Evolutionary conservation across 164 flowering plant genomes (phyloP).

Genomic region (Saururus chinensis): DNA sequence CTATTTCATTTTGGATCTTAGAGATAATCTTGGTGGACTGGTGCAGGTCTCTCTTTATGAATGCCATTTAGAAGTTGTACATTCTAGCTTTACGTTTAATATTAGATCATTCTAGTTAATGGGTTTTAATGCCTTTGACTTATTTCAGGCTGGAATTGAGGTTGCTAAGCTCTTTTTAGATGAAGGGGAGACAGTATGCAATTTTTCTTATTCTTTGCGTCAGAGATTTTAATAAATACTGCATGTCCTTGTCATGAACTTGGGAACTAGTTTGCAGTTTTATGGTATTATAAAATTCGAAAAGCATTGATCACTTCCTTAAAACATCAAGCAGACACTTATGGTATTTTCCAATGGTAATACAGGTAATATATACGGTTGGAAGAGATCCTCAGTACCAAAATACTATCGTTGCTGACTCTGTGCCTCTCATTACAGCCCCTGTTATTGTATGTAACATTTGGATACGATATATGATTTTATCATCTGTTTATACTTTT

Average conservation of each 20-base stretch:
- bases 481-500: background rate
- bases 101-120: background rate
- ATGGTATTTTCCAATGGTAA: conserved; percentile 1
- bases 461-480: too few species aligned
- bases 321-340: background rate
- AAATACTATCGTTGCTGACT: conserved; percentile 51
- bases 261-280: too few species aligned
- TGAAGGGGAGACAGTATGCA: conserved; percentile 75
- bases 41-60: conserved; percentile 56
- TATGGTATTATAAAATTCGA: background rate
- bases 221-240: background rate
- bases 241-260: background rate
- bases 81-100: too few species aligned
- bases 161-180: conserved; percentile 82
- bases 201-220: background rate
- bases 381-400: conserved; percentile 76
- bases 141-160: conserved; percentile 90
- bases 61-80: too few species aligned
- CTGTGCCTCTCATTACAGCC: conserved; percentile 51
- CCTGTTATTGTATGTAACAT: conserved; percentile 56
- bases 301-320: background rate
- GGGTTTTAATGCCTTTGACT: conserved; percentile 10
- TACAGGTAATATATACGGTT: conserved; percentile 78
- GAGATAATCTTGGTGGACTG: conserved; percentile 94
- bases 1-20: conserved; percentile 75